Conservation (phyloP, 768 basidiomycete genomes). For the Psilocybe subaeruginosa region DNA sequence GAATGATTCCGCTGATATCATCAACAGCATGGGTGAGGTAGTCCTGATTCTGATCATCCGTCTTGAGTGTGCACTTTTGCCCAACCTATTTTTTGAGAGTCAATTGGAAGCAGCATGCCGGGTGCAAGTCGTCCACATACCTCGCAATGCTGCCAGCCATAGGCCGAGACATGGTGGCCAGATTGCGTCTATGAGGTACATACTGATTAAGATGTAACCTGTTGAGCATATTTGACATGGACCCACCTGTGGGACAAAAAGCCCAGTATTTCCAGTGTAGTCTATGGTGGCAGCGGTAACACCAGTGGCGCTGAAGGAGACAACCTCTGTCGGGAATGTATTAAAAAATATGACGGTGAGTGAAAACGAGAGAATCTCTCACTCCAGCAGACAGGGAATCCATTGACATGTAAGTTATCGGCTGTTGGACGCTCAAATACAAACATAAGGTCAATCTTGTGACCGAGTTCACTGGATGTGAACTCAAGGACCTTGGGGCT, state of each 20-base stretch:
- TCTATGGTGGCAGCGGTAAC: background rate
- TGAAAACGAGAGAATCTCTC: no score
- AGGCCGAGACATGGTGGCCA: background rate
- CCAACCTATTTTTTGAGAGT: no score
- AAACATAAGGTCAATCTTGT: background rate
- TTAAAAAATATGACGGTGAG: background rate
- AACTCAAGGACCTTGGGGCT: background rate
- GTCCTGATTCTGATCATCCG: no score
- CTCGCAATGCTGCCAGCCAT: background rate
- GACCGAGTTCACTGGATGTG: background rate
- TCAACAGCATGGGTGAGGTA: no score
- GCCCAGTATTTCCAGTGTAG: background rate
- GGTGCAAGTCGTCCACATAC: background rate
- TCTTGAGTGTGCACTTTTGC: no score
- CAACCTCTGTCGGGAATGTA: background rate
- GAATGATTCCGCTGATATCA: no score
- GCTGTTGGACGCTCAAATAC: background rate
- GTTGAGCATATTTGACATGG: no score
- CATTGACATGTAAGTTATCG: background rate
- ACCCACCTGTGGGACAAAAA: background rate
- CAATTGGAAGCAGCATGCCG: no score
- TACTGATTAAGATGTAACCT: no score
- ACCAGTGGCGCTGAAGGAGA: background rate
- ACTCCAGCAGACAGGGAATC: background rate
- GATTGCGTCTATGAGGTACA: background rate